A percentile compares a stretch with the other conserved stretches of the same genome.
phyloP scores from a whole-genome alignment of 2,329 filamentous ascomycete species.

The Colletotrichum sp. region DNA sequence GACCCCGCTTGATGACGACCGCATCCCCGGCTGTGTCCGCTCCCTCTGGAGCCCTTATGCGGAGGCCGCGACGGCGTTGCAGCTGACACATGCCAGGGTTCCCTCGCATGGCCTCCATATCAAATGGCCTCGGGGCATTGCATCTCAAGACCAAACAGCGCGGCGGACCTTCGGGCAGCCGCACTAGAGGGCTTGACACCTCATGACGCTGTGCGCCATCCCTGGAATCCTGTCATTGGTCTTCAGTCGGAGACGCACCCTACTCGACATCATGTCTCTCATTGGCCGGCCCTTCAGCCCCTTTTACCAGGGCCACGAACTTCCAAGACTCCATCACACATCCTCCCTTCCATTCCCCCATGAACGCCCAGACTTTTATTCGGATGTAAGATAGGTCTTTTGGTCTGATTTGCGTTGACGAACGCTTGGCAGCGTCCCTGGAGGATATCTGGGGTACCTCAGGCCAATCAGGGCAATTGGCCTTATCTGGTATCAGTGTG shows the following conservation, averaged over 20 bases:
- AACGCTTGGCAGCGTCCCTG: background rate
- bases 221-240: background rate
- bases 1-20: slow-evolving; percentile 20
- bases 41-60: background rate
- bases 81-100: background rate
- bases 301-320: background rate
- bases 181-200: background rate
- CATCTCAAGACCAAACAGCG: background rate
- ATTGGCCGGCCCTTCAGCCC: background rate
- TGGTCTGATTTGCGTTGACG: background rate
- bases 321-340: background rate
- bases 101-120: background rate
- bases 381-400: background rate
- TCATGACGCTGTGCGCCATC: background rate
- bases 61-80: background rate
- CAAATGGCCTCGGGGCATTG: background rate
- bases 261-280: background rate
- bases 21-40: background rate
- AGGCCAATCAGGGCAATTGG: background rate
- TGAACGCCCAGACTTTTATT: background rate
- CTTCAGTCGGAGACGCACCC: background rate
- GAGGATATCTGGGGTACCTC: background rate
- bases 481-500: background rate
- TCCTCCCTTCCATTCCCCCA: background rate
- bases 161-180: background rate